A percentile compares a stretch with the other conserved stretches of the same genome.
Evolutionary conservation across 1,284 basidiomycete genomes (phyloP).

Genomic region (Ceratobasidium papillatum): DNA sequence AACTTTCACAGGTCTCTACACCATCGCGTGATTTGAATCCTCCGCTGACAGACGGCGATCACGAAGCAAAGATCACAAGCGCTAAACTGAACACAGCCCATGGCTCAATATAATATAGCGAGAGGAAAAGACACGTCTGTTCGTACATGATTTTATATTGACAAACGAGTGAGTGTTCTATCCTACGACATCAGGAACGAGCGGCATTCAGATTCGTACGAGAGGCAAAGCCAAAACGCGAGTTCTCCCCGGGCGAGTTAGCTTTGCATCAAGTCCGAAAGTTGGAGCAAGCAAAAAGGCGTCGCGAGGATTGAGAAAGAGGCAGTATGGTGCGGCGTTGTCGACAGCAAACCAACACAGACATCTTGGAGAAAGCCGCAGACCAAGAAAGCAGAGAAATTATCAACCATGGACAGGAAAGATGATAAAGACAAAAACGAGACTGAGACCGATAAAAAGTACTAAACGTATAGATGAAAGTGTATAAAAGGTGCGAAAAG

Average conservation of each 20-base stretch:
- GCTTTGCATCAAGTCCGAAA: neutral
- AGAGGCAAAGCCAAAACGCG: slow-evolving; percentile 4
- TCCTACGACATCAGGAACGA: slow-evolving; percentile 33
- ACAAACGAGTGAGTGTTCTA: slow-evolving; percentile 34
- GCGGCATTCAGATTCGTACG: slow-evolving; percentile 27
- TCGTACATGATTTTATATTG: slow-evolving; percentile 37
- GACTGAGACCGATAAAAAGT: slow-evolving; percentile 34
- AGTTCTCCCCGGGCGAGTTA: slow-evolving; percentile 1
- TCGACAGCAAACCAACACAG: slow-evolving; percentile 17
- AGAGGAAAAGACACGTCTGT: slow-evolving; percentile 9
- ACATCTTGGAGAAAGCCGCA: slow-evolving; percentile 20
- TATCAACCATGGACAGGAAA: slow-evolving; percentile 13
- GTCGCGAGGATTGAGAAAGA: slow-evolving; percentile 28
- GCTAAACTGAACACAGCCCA: neutral
- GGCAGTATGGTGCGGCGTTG: neutral
- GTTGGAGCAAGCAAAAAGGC: slow-evolving; percentile 17
- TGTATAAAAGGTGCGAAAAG: slow-evolving; percentile 33
- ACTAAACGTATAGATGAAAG: slow-evolving; percentile 40
- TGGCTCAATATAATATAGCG: neutral
- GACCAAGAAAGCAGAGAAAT: slow-evolving; percentile 26
- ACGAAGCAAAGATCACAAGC: neutral
- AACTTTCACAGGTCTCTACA: neutral
- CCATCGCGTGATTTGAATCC: neutral
- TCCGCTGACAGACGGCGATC: neutral
- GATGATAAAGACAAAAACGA: neutral